A percentile compares a stretch with the other conserved stretches of the same genome.
These are phyloP conservation scores for Coemansia sp. DNA, from an alignment of 192 early-diverging fungal species.

Conservation along the genomic window DNA sequence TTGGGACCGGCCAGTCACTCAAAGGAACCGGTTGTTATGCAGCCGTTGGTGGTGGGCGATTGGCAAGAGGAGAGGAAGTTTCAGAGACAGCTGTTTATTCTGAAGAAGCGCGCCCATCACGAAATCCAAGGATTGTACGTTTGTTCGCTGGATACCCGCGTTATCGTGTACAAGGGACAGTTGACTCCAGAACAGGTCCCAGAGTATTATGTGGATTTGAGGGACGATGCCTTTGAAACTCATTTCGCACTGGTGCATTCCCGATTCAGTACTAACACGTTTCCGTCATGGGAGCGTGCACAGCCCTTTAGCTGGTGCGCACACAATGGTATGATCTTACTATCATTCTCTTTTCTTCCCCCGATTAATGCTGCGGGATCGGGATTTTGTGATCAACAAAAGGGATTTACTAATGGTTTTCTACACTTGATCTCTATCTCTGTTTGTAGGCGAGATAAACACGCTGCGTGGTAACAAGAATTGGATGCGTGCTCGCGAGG, in stretches of 20 bases:
- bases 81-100: constrained; percentile 84
- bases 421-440: neutral
- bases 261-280: constrained; percentile 99
- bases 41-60: constrained; percentile 81
- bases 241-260: constrained; percentile 98
- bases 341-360: neutral
- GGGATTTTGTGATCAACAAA: neutral
- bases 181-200: constrained; percentile 95
- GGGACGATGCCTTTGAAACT: constrained; percentile 78
- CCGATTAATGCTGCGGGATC: constrained; percentile 3
- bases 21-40: constrained; percentile 90
- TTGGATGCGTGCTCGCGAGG: constrained; percentile 99
- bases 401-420: neutral
- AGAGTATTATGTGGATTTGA: constrained; percentile 89
- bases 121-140: constrained; percentile 93
- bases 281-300: constrained; percentile 98
- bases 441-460: constrained; percentile 92
- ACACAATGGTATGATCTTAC: constrained; percentile 82
- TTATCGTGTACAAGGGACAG: constrained; percentile 98
- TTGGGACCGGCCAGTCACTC: constrained; percentile 87
- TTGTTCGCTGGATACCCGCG: constrained; percentile 92
- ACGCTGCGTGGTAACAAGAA: constrained; percentile 99
- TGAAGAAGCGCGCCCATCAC: constrained; percentile 91
- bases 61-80: constrained; percentile 61
- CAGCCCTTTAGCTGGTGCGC: constrained; percentile 98